These are phyloP conservation scores for Brassica cretica DNA, from an alignment of 345 rosid genomes.

Conservation along the genomic window DNA sequence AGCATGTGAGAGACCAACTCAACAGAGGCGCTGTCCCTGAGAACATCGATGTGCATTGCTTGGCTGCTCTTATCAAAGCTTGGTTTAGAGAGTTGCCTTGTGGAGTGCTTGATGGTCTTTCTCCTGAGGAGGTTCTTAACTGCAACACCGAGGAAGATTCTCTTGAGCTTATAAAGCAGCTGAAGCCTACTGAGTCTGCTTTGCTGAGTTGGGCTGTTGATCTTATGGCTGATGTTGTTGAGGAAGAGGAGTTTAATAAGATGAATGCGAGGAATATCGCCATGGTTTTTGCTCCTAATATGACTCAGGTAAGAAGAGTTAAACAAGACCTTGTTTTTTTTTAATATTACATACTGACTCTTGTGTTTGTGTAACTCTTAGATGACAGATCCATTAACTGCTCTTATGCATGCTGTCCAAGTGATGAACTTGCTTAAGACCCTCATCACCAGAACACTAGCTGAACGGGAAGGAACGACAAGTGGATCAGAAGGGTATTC, in stretches of 20 bases:
- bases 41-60: conserved; percentile 82
- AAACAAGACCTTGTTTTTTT: background rate
- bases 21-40: conserved; percentile 89
- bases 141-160: conserved; percentile 82
- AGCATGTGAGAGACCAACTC: conserved; percentile 83
- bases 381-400: conserved; percentile 97
- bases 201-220: conserved; percentile 85
- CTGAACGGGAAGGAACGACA: conserved; percentile 70
- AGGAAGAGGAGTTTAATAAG: conserved; percentile 84
- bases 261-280: conserved; percentile 97
- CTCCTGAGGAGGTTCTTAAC: conserved; percentile 86
- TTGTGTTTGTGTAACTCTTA: conserved; percentile 11
- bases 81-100: conserved; percentile 98
- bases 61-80: conserved; percentile 94
- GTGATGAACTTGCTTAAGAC: conserved; percentile 96
- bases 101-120: conserved; percentile 91
- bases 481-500: conserved; percentile 62
- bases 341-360: background rate
- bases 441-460: conserved; percentile 56
- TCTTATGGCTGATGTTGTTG: conserved; percentile 96
- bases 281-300: conserved; percentile 92
- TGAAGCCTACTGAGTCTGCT: conserved; percentile 87
- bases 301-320: conserved; percentile 74
- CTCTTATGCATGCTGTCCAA: conserved; percentile 96
- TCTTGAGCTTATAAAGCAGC: conserved; percentile 65